Base-by-base conservation (phyloP, 2,329 filamentous ascomycete species). In the Zymoseptoria passerinii region DNA sequence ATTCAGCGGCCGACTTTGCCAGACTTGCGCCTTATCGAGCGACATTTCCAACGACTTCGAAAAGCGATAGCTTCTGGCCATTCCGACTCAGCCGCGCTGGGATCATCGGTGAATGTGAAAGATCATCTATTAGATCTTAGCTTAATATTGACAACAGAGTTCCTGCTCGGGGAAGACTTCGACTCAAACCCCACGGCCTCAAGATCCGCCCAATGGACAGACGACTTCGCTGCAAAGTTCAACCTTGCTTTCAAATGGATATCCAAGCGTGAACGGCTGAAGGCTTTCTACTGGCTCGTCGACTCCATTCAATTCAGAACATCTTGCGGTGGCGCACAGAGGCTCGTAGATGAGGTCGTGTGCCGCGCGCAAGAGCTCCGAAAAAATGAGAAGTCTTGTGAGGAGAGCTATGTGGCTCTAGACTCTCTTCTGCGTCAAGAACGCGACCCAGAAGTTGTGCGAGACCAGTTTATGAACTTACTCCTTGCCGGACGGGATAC, bases 401-500 rank as follows among this genome's bases (percentile, higher is more conserved):
- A 16, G 10, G 35, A 44, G 35, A 52, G 49, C 28, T 44, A 58
- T 27, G 53, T 40, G n/a, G 55, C 50, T 19, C 28, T 60, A 9
- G 58, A 54, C 13, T 28, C 20, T 23, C 28, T 60, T 9, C 27
- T 57, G 35, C 50, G 40, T 9, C 27, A 57, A 20, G 29, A 48
- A 28, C 7, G 13, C 16, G 50, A 54, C 23, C 29, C 10, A 6
- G 27, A 54, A 18, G 8, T 18, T 6, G 19, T 60, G 16, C 48
- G 54, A 28, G 58, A 60, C 29, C 58, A 60, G 28, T 53, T 52
- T 28, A 27, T 60, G 29, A 52, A 57, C 29, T 49, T 60, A 27
- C 55, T 60, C 1, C 44, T 57, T 13, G 58, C 58, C 16, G 58
- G 58, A 13, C 57, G 58, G 28, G 58, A 60, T 29, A 57, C 58